Evolutionary conservation across 2,329 filamentous ascomycete species (phyloP).

Genomic region (Pseudogymnoascus sp.): DNA sequence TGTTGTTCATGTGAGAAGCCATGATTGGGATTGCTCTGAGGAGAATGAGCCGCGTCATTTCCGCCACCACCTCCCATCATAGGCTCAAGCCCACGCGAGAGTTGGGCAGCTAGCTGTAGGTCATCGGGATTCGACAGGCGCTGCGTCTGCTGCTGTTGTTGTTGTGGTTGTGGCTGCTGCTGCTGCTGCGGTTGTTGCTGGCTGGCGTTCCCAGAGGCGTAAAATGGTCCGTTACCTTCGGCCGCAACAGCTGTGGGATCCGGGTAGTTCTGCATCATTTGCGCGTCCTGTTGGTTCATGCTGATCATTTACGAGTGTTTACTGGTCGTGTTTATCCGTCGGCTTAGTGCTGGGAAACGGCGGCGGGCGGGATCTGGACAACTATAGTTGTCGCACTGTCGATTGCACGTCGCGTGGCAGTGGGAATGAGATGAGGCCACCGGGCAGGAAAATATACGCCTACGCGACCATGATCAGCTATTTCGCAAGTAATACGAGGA

Average conservation of each 20-base stretch:
- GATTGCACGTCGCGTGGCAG: neutral
- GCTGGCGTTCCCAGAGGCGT: slow-evolving; percentile 17
- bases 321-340: neutral
- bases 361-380: neutral
- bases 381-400: slow-evolving; percentile 6
- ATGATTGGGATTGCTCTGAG: slow-evolving; percentile 16
- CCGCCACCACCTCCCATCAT: neutral
- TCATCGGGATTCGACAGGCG: slow-evolving; percentile 32
- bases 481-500: neutral
- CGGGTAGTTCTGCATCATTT: slow-evolving; percentile 26
- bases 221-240: slow-evolving; percentile 20
- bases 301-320: neutral
- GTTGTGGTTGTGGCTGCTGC: slow-evolving; percentile 21
- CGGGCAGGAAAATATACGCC: neutral
- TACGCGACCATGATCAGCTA: slow-evolving; percentile 9
- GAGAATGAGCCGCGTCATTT: slow-evolving; percentile 13
- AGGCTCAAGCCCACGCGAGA: neutral
- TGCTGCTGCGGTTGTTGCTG: slow-evolving; percentile 21
- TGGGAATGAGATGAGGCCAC: neutral
- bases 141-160: slow-evolving; percentile 22
- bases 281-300: slow-evolving; percentile 20
- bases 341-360: neutral
- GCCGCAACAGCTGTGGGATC: slow-evolving; percentile 18
- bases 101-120: slow-evolving; percentile 23
- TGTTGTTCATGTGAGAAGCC: slow-evolving; percentile 33